Base-by-base conservation (phyloP, 768 basidiomycete genomes). In the Multifurca ochricompacta region DNA sequence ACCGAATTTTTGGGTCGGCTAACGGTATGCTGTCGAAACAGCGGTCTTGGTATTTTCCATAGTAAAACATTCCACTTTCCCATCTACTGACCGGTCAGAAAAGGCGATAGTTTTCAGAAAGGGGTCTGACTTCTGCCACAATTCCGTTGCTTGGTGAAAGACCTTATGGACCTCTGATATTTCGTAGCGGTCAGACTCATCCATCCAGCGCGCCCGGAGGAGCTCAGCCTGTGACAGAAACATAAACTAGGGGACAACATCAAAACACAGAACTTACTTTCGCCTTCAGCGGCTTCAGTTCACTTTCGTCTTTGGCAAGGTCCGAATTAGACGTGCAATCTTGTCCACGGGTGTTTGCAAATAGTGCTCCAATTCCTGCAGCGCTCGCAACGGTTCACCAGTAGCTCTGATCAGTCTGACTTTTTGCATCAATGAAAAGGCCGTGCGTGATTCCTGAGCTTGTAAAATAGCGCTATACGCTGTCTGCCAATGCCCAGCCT, bases 401-500 rank as follows among this genome's bases (percentile, higher is more conserved):
- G 76, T 81, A 3, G 81, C 81, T 59, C 85, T 84, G 54, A 88
- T 71, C 4, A 98, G 78, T 66, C 91, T 97, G 1, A 91, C 89
- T 63, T 85, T 91, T 66, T 98, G 89, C 46, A 97, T 76, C 70
- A 94, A 96, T 16, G 85, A 80, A 65, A 85, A 92, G 0, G 78
- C 77, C 0, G 82, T 78, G 19, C 80, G 75, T 59, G 74, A 75
- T 63, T 90, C 84, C 52, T 83, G 79, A 0, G 93, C 91, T 69
- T 99, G 96, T 0, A 99, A 76, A 59, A 88, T 81, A 6, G 96
- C 93, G 64, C 90, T 96, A 66, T 98, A 99, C 2, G 96, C 92
- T 0, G 95, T 97, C 71, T 97, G 95, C 75, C 82, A 85, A 66
- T 98, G 93, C 0, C 91, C 87, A 3, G 93, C 89, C 66, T 97